Base-by-base conservation (phyloP, 2,329 filamentous ascomycete genomes). In the Zymoseptoria tritici region DNA sequence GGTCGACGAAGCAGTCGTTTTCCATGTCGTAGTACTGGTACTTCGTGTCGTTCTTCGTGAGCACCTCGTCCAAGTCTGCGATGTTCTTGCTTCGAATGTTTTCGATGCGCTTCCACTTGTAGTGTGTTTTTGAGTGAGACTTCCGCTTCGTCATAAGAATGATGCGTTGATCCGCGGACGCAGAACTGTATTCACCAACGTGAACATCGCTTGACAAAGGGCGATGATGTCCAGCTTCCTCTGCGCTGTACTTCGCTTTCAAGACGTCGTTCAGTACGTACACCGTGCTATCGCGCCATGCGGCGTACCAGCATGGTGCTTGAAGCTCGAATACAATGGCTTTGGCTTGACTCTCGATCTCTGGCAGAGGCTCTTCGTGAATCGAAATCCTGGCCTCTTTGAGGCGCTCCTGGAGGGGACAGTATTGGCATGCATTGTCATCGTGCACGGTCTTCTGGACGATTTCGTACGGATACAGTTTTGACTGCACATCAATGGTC, bases 261-360 rank as follows among this genome's bases (percentile, higher is more conserved):
- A 53, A 29, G 2, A 53, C 52, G 3, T 22, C 29, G 0, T 29
- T 5, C n/a, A 53, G 52, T 19, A 53, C n/a, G 13, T 26, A 53
- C 5, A 29, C 36, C 36, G 36, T 46, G 13, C 36, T 46, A 46
- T 83, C 76, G 9, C 83, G 76, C 66, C 84, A 86, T 0, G 70
- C 69, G 4, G 71, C 69, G 19, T 83, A 77, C 2, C 71, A 70
- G 3, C 64, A 29, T 0, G 83, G 82, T 22, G 74, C 73, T 0
- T 54, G 61, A 0, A 85, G 67, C 62, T 85, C 83, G 54, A 85
- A 83, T 0, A 85, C 61, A 0, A 81, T 70, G 0, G 73, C 74
- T 31, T 78, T 77, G n/a, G 71, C 71, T 5, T 74, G 64, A 2
- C 69, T 60, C 0, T 67, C 54, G 2, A 72, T 58, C 0, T 57